Base-by-base conservation (phyloP, 2,329 filamentous ascomycete species). In the Pseudogymnoascus sp. region DNA sequence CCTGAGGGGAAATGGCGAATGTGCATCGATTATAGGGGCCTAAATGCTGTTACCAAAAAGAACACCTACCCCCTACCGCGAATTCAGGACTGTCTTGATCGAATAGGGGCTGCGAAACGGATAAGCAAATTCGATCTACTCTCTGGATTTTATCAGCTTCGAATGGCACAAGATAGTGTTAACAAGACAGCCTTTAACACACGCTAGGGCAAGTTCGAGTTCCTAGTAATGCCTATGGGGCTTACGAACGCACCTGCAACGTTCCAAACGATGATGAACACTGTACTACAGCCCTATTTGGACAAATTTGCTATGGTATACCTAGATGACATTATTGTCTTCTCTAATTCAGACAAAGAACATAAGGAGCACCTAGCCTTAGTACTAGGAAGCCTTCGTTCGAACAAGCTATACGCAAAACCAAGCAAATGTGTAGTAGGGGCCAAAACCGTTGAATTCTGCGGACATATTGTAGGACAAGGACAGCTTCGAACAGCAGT, bases 131-230 rank as follows among this genome's bases (percentile, higher is more conserved):
- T 35, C 11, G 33, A 35, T 35, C 11, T 35, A 35, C 33, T 35
- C 33, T 35, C 33, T 35, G 9, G 33, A 13, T 35, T 35, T 9
- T 35, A 35, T 9, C 4, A 35, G 13, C 33, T 35, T 11, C 9
- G 4, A 15, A 13, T 35, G 11, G 33, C 4, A 13, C 3, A 35
- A 35, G 33, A 35, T 7, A 35, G 33, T 35, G 9, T 35, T 13
- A 13, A 35, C 4, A 75, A 73, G 63, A 77, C 67, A 17, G 68
- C 69, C 0, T 78, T 77, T 63, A 23, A 63, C 19, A 76, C 67
- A 1, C 61, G 69, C 31, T 76, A 72, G 64, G 68, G 72, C 42
- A 64, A 68, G 4, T 78, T 67, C 64, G 62, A 78, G 65, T 78
- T 70, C 40, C 56, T 70, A 38, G 69, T 78, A 11, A 71, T 73